phyloP scores from a whole-genome alignment of 2,329 filamentous ascomycete species.

The Mariannaea elegans region DNA sequence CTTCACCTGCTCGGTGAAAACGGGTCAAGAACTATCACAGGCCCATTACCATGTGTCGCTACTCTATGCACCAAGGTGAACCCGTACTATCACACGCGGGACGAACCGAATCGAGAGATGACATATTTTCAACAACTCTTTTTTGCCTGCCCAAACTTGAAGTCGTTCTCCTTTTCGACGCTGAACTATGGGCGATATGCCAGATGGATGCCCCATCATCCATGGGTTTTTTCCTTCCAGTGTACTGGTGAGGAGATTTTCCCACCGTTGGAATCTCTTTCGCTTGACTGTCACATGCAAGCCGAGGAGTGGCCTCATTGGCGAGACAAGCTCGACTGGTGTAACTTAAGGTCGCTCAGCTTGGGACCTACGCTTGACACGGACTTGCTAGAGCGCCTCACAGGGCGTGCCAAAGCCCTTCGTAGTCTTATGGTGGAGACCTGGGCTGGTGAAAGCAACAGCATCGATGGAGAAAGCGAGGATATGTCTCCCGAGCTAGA shows the following conservation, averaged over 20 bases:
- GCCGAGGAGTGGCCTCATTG: not conserved
- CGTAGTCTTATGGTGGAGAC: not conserved
- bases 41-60: not conserved
- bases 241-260: not conserved
- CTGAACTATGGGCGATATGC: not conserved
- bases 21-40: not conserved
- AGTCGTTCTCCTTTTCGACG: not conserved
- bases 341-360: not conserved
- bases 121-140: not conserved
- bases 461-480: not conserved
- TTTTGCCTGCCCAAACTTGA: constrained; percentile 2
- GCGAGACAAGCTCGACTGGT: not conserved
- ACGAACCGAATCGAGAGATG: not conserved
- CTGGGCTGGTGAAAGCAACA: not conserved
- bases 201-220: not conserved
- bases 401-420: not conserved
- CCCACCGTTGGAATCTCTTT: not conserved
- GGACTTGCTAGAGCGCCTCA: not conserved
- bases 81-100: not conserved
- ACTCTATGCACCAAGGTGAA: not conserved
- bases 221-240: not conserved
- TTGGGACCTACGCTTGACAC: not conserved
- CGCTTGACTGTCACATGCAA: not conserved
- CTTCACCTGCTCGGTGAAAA: not conserved
- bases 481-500: not conserved